phyloP scores from a whole-genome alignment of 2,329 filamentous ascomycete species.

The Eurotiales sp. region DNA sequence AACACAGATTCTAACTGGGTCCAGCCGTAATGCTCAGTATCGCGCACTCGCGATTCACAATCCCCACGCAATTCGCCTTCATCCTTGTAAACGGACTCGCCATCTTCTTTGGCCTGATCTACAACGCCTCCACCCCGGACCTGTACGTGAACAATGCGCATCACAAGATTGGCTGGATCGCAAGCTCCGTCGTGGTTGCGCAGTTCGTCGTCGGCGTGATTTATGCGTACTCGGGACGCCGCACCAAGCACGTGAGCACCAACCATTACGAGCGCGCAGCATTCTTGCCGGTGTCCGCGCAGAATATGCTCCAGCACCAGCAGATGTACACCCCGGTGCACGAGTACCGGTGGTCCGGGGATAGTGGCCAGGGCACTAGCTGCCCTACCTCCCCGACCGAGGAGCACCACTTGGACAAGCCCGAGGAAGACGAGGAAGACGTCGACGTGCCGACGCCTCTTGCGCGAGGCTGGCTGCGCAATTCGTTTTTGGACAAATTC shows the following conservation, averaged over 20 bases:
- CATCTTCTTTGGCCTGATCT: slow-evolving; percentile 63
- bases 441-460: slow-evolving; percentile 30
- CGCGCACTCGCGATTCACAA: slow-evolving; percentile 69
- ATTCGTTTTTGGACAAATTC: slow-evolving; percentile 47
- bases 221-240: slow-evolving; percentile 54
- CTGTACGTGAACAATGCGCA: slow-evolving; percentile 86
- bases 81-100: slow-evolving; percentile 61
- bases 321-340: slow-evolving; percentile 38
- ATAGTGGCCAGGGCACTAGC: slow-evolving; percentile 71
- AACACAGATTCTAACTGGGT: no score
- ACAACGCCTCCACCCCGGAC: slow-evolving; percentile 78
- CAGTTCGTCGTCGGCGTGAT: slow-evolving; percentile 69
- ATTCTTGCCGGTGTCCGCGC: slow-evolving; percentile 61
- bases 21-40: slow-evolving; percentile 85
- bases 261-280: slow-evolving; percentile 49
- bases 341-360: slow-evolving; percentile 60
- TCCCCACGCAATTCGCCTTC: slow-evolving; percentile 67
- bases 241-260: slow-evolving; percentile 33
- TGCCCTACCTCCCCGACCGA: slow-evolving; percentile 61
- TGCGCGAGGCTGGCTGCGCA: slow-evolving; percentile 41
- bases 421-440: slow-evolving; percentile 34
- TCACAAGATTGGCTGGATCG: slow-evolving; percentile 80
- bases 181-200: slow-evolving; percentile 66
- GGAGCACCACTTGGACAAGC: slow-evolving; percentile 44
- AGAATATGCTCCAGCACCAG: slow-evolving; percentile 53